A percentile compares a stretch with the other conserved stretches of the same genome.
Conservation (phyloP, 2,329 filamentous ascomycete genomes). For the Curvularia sp. region DNA sequence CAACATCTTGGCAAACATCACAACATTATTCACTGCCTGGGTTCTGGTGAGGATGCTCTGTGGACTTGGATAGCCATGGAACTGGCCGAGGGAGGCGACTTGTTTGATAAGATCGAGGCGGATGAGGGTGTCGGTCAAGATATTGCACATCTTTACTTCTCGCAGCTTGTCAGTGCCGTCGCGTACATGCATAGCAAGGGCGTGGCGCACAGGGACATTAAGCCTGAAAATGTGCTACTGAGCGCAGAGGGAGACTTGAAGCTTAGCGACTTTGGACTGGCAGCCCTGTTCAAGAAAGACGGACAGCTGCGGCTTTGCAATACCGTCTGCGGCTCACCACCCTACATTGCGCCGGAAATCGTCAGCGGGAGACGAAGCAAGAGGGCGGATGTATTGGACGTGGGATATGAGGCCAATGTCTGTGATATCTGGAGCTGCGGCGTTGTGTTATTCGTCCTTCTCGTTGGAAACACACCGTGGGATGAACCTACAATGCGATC, state of each 20-base stretch:
- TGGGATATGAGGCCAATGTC: constrained; percentile 76
- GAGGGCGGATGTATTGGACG: constrained; percentile 58
- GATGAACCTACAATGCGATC: constrained; percentile 86
- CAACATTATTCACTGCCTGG: constrained; percentile 93
- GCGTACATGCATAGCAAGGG: constrained; percentile 96
- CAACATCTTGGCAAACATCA: constrained; percentile 85
- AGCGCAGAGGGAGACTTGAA: constrained; percentile 86
- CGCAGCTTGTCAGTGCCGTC: constrained; percentile 87
- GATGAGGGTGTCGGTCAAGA: constrained; percentile 94
- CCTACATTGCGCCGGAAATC: constrained; percentile 97
- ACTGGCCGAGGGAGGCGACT: constrained; percentile 89
- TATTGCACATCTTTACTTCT: constrained; percentile 95
- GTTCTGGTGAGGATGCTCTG: constrained; percentile 79
- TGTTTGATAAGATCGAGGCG: constrained; percentile 99
- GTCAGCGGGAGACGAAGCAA: constrained; percentile 59
- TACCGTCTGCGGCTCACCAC: constrained; percentile 93
- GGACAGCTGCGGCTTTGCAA: constrained; percentile 81
- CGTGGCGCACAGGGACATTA: constrained; percentile 79
- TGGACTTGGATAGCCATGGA: constrained; percentile 99
- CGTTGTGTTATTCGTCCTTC: constrained; percentile 93
- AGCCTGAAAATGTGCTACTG: constrained; percentile 91
- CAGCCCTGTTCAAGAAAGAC: constrained; percentile 90
- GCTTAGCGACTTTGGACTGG: constrained; percentile 95
- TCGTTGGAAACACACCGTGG: constrained; percentile 98
- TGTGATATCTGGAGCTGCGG: constrained; percentile 98